A percentile compares a stretch with the other conserved stretches of the same genome.
These are phyloP conservation scores for Astrothelium subdiscretum DNA, from an alignment of 495 filamentous ascomycete genomes.

Conservation along the genomic window DNA sequence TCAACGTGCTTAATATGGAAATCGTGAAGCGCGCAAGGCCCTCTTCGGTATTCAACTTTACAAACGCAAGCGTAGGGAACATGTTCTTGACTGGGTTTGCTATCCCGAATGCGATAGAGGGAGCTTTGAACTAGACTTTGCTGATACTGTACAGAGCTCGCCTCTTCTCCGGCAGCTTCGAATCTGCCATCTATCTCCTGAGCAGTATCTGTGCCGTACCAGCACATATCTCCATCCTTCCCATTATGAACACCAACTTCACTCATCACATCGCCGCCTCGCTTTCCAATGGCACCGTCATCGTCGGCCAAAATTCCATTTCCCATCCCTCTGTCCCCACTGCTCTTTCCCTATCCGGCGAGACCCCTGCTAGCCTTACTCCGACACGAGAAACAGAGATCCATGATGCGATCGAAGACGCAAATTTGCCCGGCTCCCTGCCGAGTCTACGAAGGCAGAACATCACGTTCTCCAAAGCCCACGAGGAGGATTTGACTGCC, in stretches of 20 bases:
- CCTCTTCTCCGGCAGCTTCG: slow-evolving; percentile 30
- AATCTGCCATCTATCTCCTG: slow-evolving; percentile 32
- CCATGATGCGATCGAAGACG: slow-evolving; percentile 56
- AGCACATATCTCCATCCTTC: slow-evolving; percentile 62
- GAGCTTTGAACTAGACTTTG: background rate
- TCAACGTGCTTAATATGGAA: slow-evolving; percentile 80
- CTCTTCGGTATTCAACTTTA: slow-evolving; percentile 77
- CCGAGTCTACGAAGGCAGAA: slow-evolving; percentile 67
- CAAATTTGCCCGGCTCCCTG: slow-evolving; percentile 75
- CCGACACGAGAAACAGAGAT: slow-evolving; percentile 18
- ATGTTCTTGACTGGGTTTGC: slow-evolving; percentile 81
- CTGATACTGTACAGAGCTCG: slow-evolving; percentile 19
- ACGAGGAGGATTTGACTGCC: slow-evolving; percentile 59
- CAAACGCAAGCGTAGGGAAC: slow-evolving; percentile 82
- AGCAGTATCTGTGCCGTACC: slow-evolving; percentile 70
- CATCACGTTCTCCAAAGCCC: slow-evolving; percentile 64
- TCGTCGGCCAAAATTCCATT: slow-evolving; percentile 87
- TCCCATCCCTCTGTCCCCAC: slow-evolving; percentile 61
- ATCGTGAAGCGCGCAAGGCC: slow-evolving; percentile 75
- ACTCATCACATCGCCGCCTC: slow-evolving; percentile 85
- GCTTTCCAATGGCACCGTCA: slow-evolving; percentile 61
- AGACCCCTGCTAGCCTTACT: slow-evolving; percentile 26
- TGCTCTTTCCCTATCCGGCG: slow-evolving; percentile 31
- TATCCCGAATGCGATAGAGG: slow-evolving; percentile 46
- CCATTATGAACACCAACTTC: slow-evolving; percentile 88